Evolutionary conservation across 139 green algal genomes (phyloP).

Genomic region (Medakamo hakoo): DNA sequence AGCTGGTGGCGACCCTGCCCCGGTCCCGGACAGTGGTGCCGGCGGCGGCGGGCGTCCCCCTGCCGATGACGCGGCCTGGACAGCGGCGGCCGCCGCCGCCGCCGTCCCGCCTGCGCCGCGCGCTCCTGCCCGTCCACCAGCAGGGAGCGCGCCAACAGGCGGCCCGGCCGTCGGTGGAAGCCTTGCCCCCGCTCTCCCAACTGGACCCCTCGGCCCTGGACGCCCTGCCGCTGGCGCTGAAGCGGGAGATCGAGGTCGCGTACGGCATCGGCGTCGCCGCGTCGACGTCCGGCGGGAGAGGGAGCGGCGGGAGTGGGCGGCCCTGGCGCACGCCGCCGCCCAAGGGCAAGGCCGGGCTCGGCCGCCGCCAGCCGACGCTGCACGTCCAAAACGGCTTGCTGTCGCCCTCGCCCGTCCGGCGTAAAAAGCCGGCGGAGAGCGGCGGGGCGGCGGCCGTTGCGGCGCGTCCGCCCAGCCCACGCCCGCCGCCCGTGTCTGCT

Average conservation of each 20-base stretch:
- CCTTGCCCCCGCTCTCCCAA: conserved; percentile 33
- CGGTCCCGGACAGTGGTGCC: not conserved
- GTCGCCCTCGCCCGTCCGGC: no score
- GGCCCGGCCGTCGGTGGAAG: conserved; percentile 1
- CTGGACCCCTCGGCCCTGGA: conserved; percentile 49
- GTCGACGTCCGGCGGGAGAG: no score
- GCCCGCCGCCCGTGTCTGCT: no score
- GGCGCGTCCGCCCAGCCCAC: no score
- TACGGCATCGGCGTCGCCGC: conserved; percentile 18
- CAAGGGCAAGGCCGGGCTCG: no score
- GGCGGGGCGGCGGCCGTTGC: no score
- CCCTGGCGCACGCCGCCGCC: no score
- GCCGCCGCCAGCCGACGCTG: no score
- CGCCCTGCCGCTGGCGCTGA: conserved; percentile 38
- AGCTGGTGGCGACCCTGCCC: conserved; percentile 11
- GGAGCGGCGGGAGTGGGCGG: no score
- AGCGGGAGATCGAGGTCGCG: conserved; percentile 43
- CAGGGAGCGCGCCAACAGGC: not conserved
- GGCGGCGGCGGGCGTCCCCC: not conserved
- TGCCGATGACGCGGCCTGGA: not conserved
- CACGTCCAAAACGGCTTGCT: no score
- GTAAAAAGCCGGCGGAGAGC: no score
- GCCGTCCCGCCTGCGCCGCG: not conserved
- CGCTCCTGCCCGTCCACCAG: not conserved
- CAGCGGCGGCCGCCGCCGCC: conserved; percentile 1